Conservation (phyloP, 106 monocot genomes). For the Acorus gramineus region DNA sequence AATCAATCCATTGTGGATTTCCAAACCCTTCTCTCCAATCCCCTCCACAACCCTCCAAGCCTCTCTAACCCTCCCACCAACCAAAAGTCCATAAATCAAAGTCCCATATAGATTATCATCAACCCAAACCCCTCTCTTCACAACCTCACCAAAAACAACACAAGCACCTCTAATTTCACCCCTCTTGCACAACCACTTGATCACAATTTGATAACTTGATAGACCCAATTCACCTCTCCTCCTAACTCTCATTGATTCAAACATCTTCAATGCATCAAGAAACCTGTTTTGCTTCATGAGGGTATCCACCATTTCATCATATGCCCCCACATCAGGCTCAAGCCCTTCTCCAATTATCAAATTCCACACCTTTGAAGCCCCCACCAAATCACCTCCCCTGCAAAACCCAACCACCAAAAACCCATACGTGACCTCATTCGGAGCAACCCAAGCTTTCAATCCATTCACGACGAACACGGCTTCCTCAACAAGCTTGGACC, state of each 20-base stretch:
- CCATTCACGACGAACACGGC: conserved; percentile 22
- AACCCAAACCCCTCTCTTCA: conserved; percentile 54
- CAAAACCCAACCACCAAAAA: conserved; percentile 54
- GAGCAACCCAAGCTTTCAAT: conserved; percentile 15
- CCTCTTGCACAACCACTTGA: conserved; percentile 55
- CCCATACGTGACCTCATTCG: conserved; percentile 30
- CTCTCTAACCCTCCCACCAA: conserved; percentile 42
- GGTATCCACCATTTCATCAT: conserved; percentile 46
- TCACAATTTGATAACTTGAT: conserved; percentile 27
- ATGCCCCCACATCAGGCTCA: conserved; percentile 39
- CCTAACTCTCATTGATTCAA: conserved; percentile 32
- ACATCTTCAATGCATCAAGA: conserved; percentile 52
- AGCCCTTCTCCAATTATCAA: conserved; percentile 32
- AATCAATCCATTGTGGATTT: conserved; percentile 68
- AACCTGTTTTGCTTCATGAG: conserved; percentile 55
- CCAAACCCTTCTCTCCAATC: conserved; percentile 19
- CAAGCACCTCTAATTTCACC: conserved; percentile 30
- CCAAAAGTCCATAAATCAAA: conserved; percentile 49
- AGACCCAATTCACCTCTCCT: conserved; percentile 22
- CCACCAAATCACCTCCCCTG: conserved; percentile 31
- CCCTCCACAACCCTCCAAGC: conserved; percentile 33
- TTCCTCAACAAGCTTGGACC: conserved; percentile 30
- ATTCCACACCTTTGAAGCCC: conserved; percentile 69
- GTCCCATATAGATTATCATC: conserved; percentile 29
- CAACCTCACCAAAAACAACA: conserved; percentile 65